These are phyloP conservation scores for Phytophthora lateralis DNA, from an alignment of 352 stramenopile genomes.

Conservation along the genomic window DNA sequence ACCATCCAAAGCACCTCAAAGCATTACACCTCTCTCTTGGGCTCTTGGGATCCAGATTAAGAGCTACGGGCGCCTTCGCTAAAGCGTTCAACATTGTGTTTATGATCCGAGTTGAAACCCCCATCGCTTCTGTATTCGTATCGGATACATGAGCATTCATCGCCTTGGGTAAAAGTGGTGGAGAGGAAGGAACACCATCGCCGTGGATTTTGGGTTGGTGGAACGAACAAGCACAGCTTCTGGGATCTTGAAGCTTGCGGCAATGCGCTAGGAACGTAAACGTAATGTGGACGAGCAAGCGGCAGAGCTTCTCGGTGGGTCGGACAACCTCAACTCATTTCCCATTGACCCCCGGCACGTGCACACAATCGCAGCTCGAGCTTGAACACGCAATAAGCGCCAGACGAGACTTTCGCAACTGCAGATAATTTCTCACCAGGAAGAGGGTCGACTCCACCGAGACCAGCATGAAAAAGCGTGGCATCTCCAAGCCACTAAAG, in stretches of 20 bases:
- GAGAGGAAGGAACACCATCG: constrained; percentile 9
- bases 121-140: not conserved
- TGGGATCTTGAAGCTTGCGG: constrained; percentile 13
- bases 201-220: constrained; percentile 3
- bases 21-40: constrained; percentile 1
- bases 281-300: not conserved
- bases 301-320: not conserved
- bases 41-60: constrained; percentile 4
- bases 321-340: not conserved
- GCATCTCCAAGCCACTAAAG: not conserved
- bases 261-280: not conserved
- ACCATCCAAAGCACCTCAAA: constrained; percentile 13
- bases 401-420: no score
- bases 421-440: no score
- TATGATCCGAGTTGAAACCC: constrained; percentile 4
- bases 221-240: constrained; percentile 7
- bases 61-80: not conserved
- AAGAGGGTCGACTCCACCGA: not conserved
- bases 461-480: no score
- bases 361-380: not conserved
- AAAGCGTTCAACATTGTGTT: not conserved
- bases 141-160: not conserved
- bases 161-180: constrained; percentile 2
- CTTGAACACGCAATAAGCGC: not conserved
- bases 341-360: not conserved